Base-by-base conservation (phyloP, 441 rosid genomes). In the Brassica hybrid region DNA sequence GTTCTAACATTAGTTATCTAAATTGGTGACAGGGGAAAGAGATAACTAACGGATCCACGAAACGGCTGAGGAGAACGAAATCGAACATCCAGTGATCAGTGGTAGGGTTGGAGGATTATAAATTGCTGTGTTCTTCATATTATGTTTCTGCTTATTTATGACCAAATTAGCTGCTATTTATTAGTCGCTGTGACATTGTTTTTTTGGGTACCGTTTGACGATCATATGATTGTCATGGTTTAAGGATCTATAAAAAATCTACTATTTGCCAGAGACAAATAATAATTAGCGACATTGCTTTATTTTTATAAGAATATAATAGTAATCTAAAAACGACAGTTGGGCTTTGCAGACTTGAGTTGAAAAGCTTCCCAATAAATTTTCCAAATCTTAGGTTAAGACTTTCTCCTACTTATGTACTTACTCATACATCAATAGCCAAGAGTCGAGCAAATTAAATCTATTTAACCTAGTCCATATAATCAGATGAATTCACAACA, bases 41-140 rank as follows among this genome's bases (percentile, higher is more conserved):
- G 84, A 83, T 76, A 84, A 76, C 82, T 82, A 85, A n/a, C n/a
- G n/a, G n/a, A n/a, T n/a, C n/a, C n/a, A n/a, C 87, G 83, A 87
- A 74, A 77, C 84, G 68, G 67, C 76, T 95, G 86, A 83, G 91
- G 83, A 82, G 98, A 84, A 90, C 98, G 14, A 90, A 87, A 84
- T 90, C 97, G 0, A 88, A 93, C 77, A 96, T 94, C 10, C 89
- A 95, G 91, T 95, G 84, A 83, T 65, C 59, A 56, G 32, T 41
- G 9, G n/a, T n/a, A n/a, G 16, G 43, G 58, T 16, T 62, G 64
- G 45, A 75, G 13, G 52, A 67, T 67, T 1, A 59, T 45, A 67
- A 18, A 16, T 32, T 19, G 38, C 10, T 50, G 18, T 69, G n/a
- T 48, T n/a, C 23, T 27, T 67, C 23, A 43, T 75, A 17, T 23